Evolutionary conservation across 2,329 filamentous ascomycete genomes (phyloP), one percentile per base, ranked within the genome.

Genomic region (Monosporascus sp.): DNA sequence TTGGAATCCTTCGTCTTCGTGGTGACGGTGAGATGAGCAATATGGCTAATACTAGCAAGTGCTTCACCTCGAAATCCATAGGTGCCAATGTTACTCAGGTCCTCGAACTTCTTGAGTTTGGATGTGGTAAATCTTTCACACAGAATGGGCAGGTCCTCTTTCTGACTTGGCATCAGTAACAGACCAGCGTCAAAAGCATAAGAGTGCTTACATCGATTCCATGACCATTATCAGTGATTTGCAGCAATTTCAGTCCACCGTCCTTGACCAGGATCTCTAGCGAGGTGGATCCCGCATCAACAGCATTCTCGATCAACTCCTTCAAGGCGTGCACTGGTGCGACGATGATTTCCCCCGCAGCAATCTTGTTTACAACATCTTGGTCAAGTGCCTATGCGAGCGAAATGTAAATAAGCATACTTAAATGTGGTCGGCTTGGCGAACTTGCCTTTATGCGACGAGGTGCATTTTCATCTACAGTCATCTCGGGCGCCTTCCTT

Each of bases 41-140:
- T 97, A 68, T 99, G 94, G 66, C 93, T 97, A 69, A 99, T 99
- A 72, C 94, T 97, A 15, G 94, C 94, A 51, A 99, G 75, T 3
- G 94, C 94, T 72, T 99, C 94, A 52, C 94, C 94, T 50, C 94
- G 88, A 66, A 99, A 99, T n/a, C 94, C 94, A 69, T 99, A 99
- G 1, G 94, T 97, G 49, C 85, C 87, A 59, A 99, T 97, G 5
- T 86, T 89, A 41, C 84, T 84, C 47, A 99, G 77, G 68, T 99
- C 94, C 68, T 97, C 93, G 61, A 99, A 99, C 5, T 84, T 83
- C 62, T 94, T 91, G 54, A 99, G 79, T 68, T 99, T 99, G 14
- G 93, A 97, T 0, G 94, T 99, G 9, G 94, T 99, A 68, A 97
- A 97, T 49, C 94, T 85, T 69, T 97, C 91, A 66, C 94, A 99